Percentiles rank a stretch among this genome's conserved stretches.
Evolutionary conservation across 257 asterid genomes (phyloP).

Genomic region (Nicotiana otophora): DNA sequence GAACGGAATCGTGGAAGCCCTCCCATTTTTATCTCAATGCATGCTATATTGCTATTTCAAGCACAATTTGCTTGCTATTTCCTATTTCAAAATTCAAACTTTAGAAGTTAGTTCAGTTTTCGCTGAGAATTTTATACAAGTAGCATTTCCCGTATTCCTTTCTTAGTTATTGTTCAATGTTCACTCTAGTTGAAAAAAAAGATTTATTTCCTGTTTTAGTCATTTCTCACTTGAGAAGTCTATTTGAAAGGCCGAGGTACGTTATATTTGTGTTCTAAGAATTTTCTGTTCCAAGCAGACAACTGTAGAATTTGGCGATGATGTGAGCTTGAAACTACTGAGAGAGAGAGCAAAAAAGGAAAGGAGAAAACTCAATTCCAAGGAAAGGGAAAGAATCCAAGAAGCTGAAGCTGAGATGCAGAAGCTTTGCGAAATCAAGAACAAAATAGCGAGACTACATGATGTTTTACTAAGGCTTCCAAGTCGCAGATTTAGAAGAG

Average conservation of each 20-base stretch:
- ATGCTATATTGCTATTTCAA: slow-evolving; percentile 1
- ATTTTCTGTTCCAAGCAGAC: slow-evolving; percentile 30
- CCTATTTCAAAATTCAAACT: background rate
- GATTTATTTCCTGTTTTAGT: background rate
- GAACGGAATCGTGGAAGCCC: background rate
- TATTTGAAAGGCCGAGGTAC: background rate
- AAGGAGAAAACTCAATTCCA: slow-evolving; percentile 38
- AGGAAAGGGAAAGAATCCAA: slow-evolving; percentile 18
- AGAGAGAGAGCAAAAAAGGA: slow-evolving; percentile 61
- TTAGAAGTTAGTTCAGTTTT: background rate
- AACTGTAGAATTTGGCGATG: slow-evolving; percentile 52
- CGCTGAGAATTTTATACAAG: background rate
- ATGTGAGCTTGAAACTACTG: slow-evolving; percentile 62
- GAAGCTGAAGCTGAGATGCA: slow-evolving; percentile 70
- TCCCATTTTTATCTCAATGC: background rate
- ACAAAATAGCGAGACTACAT: slow-evolving; percentile 54
- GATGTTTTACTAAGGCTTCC: slow-evolving; percentile 43
- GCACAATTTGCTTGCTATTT: background rate
- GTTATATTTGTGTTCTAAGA: background rate
- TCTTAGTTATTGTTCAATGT: background rate
- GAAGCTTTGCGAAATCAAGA: slow-evolving; percentile 68
- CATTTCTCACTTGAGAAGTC: background rate
- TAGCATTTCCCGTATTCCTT: background rate
- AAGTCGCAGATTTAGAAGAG: slow-evolving; percentile 26
- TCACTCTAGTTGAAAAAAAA: background rate